Evolutionary conservation across 1,284 basidiomycete species (phyloP), one percentile per base, ranked within the genome.

Genomic region (Chalciporus sp.): DNA sequence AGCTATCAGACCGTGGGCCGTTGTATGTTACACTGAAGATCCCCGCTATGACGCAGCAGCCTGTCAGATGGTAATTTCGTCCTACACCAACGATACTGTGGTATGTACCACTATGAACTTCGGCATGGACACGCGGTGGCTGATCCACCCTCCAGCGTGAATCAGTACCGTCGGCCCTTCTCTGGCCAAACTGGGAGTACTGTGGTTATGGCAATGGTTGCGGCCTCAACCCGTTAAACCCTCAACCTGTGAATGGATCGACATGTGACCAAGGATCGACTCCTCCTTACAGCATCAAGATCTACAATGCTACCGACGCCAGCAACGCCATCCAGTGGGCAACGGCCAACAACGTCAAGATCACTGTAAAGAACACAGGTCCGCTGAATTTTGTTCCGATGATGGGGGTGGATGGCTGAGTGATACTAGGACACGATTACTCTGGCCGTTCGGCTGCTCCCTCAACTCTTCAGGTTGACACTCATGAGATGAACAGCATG

Each of bases 311-410:
- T 5, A 51, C 53, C 20, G 63, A 65, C 8, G 64, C 59, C 9
- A 68, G 61, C 4, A 31, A 16, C 7, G 12, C 66, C n/a, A 9
- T 61, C 20, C 43, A 55, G 16, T 65, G 66, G 63, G 66, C 66
- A 1, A 59, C 53, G 10, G 45, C 56, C 11, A 49, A 66, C 35
- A 42, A 63, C 0, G 35, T 68, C 26, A 68, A 67, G 28, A 17
- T 68, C 7, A 65, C 55, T 4, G 41, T 65, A 0, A 68, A 57
- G 51, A 65, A 67, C 12, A 65, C 64, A 20, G 66, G 64, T 66
- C 9, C 11, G 10, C 33, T n/a, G 3, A 8, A 7, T 12, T 19
- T n/a, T 47, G 27, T 14, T 14, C 5, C 2, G 17, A 23, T 26
- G 7, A 39, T 14, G n/a, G 29, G 6, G 37, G 7, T 23, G 19